Conservation (phyloP, 768 basidiomycete species). For the Suillus decipiens region DNA sequence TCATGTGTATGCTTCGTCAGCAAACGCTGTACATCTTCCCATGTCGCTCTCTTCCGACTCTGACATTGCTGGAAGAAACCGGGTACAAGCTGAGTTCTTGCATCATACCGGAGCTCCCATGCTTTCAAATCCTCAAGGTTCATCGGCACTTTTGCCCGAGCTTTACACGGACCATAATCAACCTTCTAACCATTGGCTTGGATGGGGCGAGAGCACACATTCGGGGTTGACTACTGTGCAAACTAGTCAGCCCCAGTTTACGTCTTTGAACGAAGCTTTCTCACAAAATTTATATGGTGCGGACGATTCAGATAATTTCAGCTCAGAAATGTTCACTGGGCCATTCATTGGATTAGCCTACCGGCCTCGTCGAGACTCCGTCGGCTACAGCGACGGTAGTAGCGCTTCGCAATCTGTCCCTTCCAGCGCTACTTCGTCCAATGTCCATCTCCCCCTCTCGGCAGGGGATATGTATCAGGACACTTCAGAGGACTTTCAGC, state of each 20-base stretch:
- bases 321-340: constrained; percentile 15
- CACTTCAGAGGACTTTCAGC: constrained; percentile 30
- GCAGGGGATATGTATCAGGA: constrained; percentile 30
- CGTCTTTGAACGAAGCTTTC: constrained; percentile 30
- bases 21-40: constrained; percentile 25
- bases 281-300: constrained; percentile 28
- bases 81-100: constrained; percentile 46
- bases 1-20: constrained; percentile 19
- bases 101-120: constrained; percentile 32
- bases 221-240: background rate
- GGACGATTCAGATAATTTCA: constrained; percentile 16
- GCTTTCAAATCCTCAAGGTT: constrained; percentile 11
- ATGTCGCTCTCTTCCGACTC: constrained; percentile 24
- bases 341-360: constrained; percentile 30
- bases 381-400: constrained; percentile 46
- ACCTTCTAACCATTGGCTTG: constrained; percentile 24
- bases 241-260: constrained; percentile 16
- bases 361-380: constrained; percentile 34
- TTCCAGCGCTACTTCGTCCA: constrained; percentile 57
- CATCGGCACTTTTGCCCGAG: constrained; percentile 13
- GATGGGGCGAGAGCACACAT: constrained; percentile 28
- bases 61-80: constrained; percentile 51
- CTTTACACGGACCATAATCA: constrained; percentile 22
- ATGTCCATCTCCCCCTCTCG: constrained; percentile 48
- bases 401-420: constrained; percentile 47